Evolutionary conservation across 306 rosid species (phyloP), one percentile per base, ranked within the genome.

Genomic region (Psophocarpus tetragonolobus): DNA sequence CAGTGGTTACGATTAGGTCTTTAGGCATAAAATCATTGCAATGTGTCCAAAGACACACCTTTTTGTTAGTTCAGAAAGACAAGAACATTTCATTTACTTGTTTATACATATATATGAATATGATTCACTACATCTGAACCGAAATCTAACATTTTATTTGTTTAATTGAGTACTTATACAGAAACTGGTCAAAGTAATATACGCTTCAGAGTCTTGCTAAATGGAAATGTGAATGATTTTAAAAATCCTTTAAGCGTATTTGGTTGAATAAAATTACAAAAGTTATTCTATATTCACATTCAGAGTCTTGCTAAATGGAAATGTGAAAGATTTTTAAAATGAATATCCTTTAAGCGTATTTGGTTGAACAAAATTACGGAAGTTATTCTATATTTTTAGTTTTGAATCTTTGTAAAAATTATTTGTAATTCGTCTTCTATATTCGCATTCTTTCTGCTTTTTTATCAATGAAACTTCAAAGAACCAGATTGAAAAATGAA

Each of bases 1-100:
- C 82, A 80, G 21, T 91, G 97, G 94, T 81, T 88, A 85, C 70
- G 87, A 56, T 88, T 91, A 76, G 89, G 87, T 32, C 91, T 90
- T 53, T 87, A 91, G 92, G 73, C 58, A 54, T 63, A 41, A 71
- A 23, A 63, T 76, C 61, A 42, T 79, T 73, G 54, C 71, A 75
- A 74, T 73, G 75, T 78, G 75, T 30, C 57, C 24, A 68, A 66
- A 58, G 77, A 26, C 86, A 56, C 73, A 27, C 27, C 76, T 33
- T 87, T 86, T 82, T 66, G 85, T 78, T 79, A 79, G 69, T 53
- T 76, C 56, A 54, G 60, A 74, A 71, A 73, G 88, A 81, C 83
- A 70, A 82, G 56, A 73, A 74, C 80, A 60, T 84, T 67, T 83
- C 39, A 71, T 80, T 84, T 79, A 84, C 88, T 64, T 90, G 91